Evolutionary conservation across 768 basidiomycete species (phyloP).

Genomic region (Sarcomyxa edulis): DNA sequence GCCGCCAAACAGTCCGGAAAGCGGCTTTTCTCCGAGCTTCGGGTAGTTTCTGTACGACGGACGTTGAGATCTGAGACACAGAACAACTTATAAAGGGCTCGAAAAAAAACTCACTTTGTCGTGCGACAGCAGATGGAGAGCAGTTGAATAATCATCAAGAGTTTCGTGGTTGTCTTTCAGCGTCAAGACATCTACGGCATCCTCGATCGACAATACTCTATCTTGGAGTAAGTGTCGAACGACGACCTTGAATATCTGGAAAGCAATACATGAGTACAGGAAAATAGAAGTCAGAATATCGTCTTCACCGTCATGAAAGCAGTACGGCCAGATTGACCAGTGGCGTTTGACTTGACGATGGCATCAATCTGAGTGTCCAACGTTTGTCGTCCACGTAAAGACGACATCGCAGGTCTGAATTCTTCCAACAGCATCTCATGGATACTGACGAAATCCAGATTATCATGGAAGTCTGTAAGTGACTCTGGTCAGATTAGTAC

Average conservation of each 20-base stretch:
- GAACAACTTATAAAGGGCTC: background rate
- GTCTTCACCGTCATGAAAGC: constrained; percentile 47
- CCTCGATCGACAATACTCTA: constrained; percentile 70
- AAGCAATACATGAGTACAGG: background rate
- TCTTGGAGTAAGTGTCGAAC: constrained; percentile 70
- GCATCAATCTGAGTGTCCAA: constrained; percentile 65
- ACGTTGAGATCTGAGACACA: background rate
- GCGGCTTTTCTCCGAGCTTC: constrained; percentile 64
- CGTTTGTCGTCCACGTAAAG: constrained; percentile 53
- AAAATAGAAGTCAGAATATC: background rate
- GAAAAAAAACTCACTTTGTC: constrained; percentile 34
- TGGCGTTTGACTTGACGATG: constrained; percentile 52
- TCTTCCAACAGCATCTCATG: constrained; percentile 66
- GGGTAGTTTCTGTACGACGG: constrained; percentile 51
- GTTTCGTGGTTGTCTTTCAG: constrained; percentile 71
- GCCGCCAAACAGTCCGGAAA: constrained; percentile 77
- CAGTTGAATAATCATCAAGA: constrained; percentile 62
- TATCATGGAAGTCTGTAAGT: constrained; percentile 72
- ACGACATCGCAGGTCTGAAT: constrained; percentile 45
- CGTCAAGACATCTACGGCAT: constrained; percentile 77
- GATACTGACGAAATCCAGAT: constrained; percentile 82
- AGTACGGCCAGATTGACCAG: constrained; percentile 35
- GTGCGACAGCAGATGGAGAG: constrained; percentile 59
- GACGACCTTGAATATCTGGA: constrained; percentile 64
- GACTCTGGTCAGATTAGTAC: constrained; percentile 7